These are phyloP conservation scores for Boletus bicolor DNA, from an alignment of 768 basidiomycete genomes.

Conservation along the genomic window DNA sequence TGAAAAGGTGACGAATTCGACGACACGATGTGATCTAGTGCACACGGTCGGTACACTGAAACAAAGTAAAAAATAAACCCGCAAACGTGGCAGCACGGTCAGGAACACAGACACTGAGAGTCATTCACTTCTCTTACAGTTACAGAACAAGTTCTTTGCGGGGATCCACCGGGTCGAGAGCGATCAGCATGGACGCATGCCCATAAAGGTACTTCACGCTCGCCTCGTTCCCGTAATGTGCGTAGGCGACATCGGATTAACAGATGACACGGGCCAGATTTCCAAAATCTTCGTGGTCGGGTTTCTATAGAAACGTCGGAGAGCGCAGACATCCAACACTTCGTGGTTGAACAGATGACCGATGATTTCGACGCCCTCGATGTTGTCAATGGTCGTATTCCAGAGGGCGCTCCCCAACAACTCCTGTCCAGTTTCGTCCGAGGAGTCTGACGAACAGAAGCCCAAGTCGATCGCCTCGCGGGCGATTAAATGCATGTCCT, in stretches of 20 bases:
- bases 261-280: neutral
- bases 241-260: neutral
- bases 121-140: neutral
- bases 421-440: too few species aligned
- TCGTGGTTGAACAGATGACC: neutral
- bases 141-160: neutral
- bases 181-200: neutral
- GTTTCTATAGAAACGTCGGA: neutral
- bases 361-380: neutral
- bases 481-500: neutral
- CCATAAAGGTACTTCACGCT: neutral
- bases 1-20: neutral
- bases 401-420: neutral
- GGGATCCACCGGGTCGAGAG: neutral
- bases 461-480: neutral
- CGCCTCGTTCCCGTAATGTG: neutral
- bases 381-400: neutral
- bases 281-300: neutral
- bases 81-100: neutral
- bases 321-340: too few species aligned
- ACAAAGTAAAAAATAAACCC: too few species aligned
- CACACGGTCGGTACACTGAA: neutral
- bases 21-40: neutral
- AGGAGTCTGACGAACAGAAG: too few species aligned
- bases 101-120: too few species aligned